phyloP scores from a whole-genome alignment of 805 yeast species.

The Candida tammaniensis region DNA sequence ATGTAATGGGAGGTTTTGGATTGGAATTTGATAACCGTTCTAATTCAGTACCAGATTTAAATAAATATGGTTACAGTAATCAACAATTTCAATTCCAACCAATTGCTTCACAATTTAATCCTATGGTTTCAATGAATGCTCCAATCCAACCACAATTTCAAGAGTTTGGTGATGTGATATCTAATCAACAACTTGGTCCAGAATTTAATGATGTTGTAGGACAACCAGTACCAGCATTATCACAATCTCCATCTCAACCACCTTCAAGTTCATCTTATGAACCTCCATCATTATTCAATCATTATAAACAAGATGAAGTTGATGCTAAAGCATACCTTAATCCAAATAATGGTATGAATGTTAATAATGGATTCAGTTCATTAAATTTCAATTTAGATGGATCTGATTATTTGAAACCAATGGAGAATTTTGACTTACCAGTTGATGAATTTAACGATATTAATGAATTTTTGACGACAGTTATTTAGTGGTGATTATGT shows the following conservation, averaged over 20 bases:
- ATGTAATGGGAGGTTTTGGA: too few species aligned
- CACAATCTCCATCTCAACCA: conserved; percentile 6
- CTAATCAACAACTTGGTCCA: neutral
- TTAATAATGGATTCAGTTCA: neutral
- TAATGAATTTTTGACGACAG: conserved; percentile 14
- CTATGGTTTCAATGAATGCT: neutral
- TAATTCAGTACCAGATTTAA: conserved; percentile 7
- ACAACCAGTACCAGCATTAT: conserved; percentile 2
- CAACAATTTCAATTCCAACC: neutral
- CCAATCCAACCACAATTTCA: too few species aligned
- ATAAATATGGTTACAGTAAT: conserved; percentile 1
- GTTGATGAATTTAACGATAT: conserved; percentile 11
- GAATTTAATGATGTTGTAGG: neutral
- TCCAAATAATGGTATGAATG: conserved; percentile 1
- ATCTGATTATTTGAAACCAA: conserved; percentile 3
- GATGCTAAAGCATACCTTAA: neutral
- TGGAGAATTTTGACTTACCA: conserved; percentile 5
- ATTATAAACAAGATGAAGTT: conserved; percentile 3
- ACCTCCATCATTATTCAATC: conserved; percentile 8
- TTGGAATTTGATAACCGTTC: conserved; percentile 7
- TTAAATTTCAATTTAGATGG: conserved; percentile 3
- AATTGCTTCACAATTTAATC: neutral
- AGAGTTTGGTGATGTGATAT: too few species aligned
- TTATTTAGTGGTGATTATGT: conserved; percentile 6
- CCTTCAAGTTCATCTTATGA: conserved; percentile 5